Base-by-base conservation (phyloP, 2,329 filamentous ascomycete species). In the Verticillium nubilum region DNA sequence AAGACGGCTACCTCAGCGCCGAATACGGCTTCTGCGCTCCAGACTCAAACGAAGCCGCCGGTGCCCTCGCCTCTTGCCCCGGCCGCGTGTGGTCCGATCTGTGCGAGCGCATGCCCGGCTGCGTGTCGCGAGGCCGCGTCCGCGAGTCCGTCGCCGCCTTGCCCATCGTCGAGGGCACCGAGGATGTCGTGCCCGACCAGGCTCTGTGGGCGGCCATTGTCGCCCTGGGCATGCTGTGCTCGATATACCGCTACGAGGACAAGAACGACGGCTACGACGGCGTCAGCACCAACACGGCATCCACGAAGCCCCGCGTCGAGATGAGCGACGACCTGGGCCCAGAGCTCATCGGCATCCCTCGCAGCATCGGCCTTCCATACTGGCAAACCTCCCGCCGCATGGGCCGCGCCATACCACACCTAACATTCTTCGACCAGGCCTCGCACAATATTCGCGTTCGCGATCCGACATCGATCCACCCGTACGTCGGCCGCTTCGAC, bases 31-130 rank as follows among this genome's bases (percentile, higher is more conserved):
- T 83, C 61, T 80, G 77, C 23, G 78, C 80, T 0, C 75, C 76
- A 1, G 80, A 83, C 61, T 77, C 80, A 13, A 78, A 80, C 61
- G 80, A 80, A 59, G 72, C 80, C 0, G 74, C 75, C 1, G 77
- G 74, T 4, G 80, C 78, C 5, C 71, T 77, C 17, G 77, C 75
- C 29, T 76, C 72, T 61, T 81, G 78, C 0, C 79, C 80, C 0
- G 80, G 81, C 0, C 71, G 80, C n/a, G 75, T 83, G 17, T 84
- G 81, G 81, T 78, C 78, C 3, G 80, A 83, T 61, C 72, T 83
- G 0, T 81, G 78, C 59, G 79, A 82, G 65, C 71, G 80, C 2
- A 83, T 83, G 76, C 80, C 80, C 0, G 81, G 80, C 0, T 80
- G 78, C 53, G 74, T 80, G 1, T 74, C 78, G 1, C 69, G 80